phyloP scores from a whole-genome alignment of 345 rosid genomes.

The Brassica cretica region DNA sequence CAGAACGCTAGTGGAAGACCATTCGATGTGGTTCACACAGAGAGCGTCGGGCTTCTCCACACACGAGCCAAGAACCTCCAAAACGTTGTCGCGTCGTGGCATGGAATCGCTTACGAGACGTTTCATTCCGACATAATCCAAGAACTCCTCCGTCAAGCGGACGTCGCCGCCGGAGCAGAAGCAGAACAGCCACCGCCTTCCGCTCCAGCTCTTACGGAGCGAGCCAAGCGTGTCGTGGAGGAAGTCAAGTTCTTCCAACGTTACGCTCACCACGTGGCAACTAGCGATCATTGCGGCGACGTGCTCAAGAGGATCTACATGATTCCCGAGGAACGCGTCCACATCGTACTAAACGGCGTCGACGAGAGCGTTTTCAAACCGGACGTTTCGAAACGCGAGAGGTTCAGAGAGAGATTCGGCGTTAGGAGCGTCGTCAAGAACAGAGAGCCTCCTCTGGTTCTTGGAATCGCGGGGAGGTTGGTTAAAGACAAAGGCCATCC shows the following conservation, averaged over 20 bases:
- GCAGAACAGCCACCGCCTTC: conserved; percentile 52
- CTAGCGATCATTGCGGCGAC: conserved; percentile 92
- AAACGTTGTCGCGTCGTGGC: conserved; percentile 82
- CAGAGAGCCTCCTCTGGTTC: conserved; percentile 38
- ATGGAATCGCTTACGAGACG: conserved; percentile 91
- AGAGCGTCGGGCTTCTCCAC: conserved; percentile 85
- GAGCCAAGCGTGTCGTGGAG: conserved; percentile 62
- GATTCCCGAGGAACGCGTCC: conserved; percentile 93
- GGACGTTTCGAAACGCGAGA: conserved; percentile 50
- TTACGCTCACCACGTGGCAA: conserved; percentile 87
- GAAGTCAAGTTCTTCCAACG: conserved; percentile 87
- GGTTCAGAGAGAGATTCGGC: conserved; percentile 55
- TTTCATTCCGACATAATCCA: conserved; percentile 88
- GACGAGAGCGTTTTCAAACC: conserved; percentile 69
- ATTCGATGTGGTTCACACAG: conserved; percentile 83
- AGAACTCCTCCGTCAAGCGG: conserved; percentile 57
- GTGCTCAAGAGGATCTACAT: conserved; percentile 81
- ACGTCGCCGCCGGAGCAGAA: conserved; percentile 10
- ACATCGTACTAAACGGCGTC: conserved; percentile 81
- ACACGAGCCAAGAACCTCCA: conserved; percentile 64
- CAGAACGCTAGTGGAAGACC: conserved; percentile 71
- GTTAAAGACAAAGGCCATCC: conserved; percentile 97
- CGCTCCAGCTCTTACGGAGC: conserved; percentile 54
- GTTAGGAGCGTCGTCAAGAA: conserved; percentile 48
- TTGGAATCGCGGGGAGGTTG: conserved; percentile 90